phyloP scores from a whole-genome alignment of 345 rosid genomes.

The Triadica sebifera region DNA sequence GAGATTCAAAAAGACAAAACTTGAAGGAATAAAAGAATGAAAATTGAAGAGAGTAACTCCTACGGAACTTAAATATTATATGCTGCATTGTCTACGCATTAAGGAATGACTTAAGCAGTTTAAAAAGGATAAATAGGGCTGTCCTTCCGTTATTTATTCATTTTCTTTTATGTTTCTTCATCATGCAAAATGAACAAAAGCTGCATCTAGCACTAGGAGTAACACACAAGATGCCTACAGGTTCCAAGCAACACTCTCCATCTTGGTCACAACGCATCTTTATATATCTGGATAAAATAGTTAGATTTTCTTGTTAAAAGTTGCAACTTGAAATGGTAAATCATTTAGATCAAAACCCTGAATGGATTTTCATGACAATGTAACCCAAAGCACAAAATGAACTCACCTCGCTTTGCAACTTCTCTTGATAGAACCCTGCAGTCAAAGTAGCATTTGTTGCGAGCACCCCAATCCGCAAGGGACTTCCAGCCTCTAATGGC shows the following conservation, averaged over 20 bases:
- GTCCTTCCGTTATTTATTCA: neutral
- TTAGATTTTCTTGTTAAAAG: neutral
- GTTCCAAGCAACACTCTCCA: neutral
- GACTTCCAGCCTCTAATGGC: constrained; percentile 56
- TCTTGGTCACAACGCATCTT: too few species aligned
- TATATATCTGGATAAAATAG: neutral
- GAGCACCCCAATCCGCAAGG: constrained; percentile 44
- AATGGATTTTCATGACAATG: neutral
- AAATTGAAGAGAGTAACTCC: neutral
- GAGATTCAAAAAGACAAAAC: neutral
- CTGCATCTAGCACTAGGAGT: neutral
- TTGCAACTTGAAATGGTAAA: neutral
- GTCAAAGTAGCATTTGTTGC: constrained; percentile 35
- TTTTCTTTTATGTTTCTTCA: neutral
- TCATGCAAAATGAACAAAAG: neutral
- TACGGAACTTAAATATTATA: neutral
- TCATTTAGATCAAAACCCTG: neutral
- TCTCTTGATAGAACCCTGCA: constrained; percentile 53
- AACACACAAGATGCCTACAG: neutral
- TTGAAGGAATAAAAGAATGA: neutral
- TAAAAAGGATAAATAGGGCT: neutral
- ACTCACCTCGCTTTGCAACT: constrained; percentile 43
- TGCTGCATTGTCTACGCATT: neutral
- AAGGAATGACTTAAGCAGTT: neutral
- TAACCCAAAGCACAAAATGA: constrained; percentile 7